Conservation (phyloP, 805 yeast genomes). For the Kazachstania martiniae region DNA sequence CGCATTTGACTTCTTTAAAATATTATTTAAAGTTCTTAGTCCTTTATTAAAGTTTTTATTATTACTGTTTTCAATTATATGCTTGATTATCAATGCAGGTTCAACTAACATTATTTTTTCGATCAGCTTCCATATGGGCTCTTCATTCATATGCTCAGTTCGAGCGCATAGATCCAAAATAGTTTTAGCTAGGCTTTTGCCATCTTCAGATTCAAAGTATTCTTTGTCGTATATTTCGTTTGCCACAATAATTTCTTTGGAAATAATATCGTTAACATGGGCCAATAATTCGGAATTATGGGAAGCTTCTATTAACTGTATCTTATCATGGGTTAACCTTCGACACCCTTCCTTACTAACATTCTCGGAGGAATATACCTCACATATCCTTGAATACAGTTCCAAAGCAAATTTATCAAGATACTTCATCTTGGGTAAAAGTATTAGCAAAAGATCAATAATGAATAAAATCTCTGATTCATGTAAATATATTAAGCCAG, state of each 20-base stretch:
- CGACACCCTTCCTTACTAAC: conserved; percentile 20
- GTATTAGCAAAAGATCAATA: conserved; percentile 31
- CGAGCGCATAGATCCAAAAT: too few species aligned
- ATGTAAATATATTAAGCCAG: conserved; percentile 32
- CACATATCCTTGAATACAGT: conserved; percentile 13
- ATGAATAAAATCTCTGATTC: conserved; percentile 40
- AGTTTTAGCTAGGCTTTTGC: conserved; percentile 35
- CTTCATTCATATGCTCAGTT: too few species aligned
- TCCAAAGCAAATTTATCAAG: conserved; percentile 22
- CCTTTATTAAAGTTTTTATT: too few species aligned
- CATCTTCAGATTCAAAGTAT: conserved; percentile 33
- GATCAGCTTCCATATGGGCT: too few species aligned
- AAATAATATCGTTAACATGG: conserved; percentile 12
- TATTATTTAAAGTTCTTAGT: too few species aligned
- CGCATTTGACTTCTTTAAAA: too few species aligned
- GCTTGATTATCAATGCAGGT: too few species aligned
- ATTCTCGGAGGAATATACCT: conserved; percentile 9
- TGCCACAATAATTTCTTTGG: conserved; percentile 22
- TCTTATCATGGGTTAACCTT: conserved; percentile 31
- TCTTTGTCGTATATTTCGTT: conserved; percentile 26
- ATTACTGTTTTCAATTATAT: too few species aligned
- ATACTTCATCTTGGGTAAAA: conserved; percentile 21
- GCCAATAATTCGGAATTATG: conserved; percentile 14
- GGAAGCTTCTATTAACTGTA: conserved; percentile 23
- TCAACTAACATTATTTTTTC: too few species aligned